Base-by-base conservation (phyloP, 768 basidiomycete genomes). In the Mycena latifolia region DNA sequence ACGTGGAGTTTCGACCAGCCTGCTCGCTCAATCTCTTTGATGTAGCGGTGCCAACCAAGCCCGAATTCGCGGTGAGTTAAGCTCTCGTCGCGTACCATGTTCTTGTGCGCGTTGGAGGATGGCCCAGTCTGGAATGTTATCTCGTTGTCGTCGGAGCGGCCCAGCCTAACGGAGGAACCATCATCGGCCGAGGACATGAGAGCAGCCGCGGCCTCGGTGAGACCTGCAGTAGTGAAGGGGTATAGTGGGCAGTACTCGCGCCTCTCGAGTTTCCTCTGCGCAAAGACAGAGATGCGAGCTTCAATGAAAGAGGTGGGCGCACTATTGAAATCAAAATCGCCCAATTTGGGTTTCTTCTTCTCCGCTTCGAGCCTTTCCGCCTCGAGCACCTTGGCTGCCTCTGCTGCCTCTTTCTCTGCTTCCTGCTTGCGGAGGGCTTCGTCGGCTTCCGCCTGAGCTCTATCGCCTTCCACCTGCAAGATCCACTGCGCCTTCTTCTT, bases 291-390 rank as follows among this genome's bases (percentile, higher is more conserved):
- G 29, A 57, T 51, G 12, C 35, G 63, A 31, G 47, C 1, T 43
- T 57, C 55, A 29, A 64, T 4, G 14, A 35, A 43, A 28, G 39
- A 17, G 4, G 55, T 12, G 3, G 55, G 35, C 28, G n/a, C 47
- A 29, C 48, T 41, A 29, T 52, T 55, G 15, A 14, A 22, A 46
- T 57, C 55, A 45, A 64, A 64, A 20, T 43, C 48, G 0, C 55
- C 63, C 24, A 57, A 41, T 46, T 64, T 41, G n/a, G 63, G 63
- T 52, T 57, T 57, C 63, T 64, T 64, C 63, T 64, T 64, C 37
- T 64, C 63, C 25, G 55, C 55, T 46, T 64, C 55, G 4, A 52
- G 47, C 22, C 48, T 25, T 22, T 64, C 48, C 1, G 29, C 48
- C 14, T 64, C 63, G 11, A 31, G 48, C 0, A 25, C 1, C 18